Conservation (phyloP, 2,329 filamentous ascomycete species). For the Colletotrichum tamarilloi region DNA sequence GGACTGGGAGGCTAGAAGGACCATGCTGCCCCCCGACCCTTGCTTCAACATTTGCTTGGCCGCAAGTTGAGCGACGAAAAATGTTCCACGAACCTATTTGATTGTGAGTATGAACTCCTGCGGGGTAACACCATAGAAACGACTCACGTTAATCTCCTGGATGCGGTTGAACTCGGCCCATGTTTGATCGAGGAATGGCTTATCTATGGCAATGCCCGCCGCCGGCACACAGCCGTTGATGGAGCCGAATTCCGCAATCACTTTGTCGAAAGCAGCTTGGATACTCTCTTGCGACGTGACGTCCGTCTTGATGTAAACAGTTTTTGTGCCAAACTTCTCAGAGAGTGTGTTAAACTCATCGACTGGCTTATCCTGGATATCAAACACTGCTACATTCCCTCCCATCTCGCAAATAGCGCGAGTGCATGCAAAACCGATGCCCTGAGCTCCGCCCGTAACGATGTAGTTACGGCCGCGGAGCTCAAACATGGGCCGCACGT, state of each 20-base stretch:
- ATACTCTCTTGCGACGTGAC: constrained; percentile 55
- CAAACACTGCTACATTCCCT: constrained; percentile 51
- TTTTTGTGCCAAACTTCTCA: background rate
- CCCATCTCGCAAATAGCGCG: constrained; percentile 53
- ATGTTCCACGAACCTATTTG: background rate
- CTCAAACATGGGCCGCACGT: constrained; percentile 47
- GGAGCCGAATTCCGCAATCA: constrained; percentile 49
- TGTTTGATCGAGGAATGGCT: constrained; percentile 51
- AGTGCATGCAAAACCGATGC: constrained; percentile 51
- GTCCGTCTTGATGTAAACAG: constrained; percentile 54
- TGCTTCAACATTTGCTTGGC: constrained; percentile 53
- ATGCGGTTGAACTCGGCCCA: constrained; percentile 25
- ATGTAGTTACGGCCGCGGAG: constrained; percentile 49
- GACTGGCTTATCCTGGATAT: constrained; percentile 45
- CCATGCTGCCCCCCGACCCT: constrained; percentile 48
- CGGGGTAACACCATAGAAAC: constrained; percentile 44
- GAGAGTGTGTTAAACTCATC: constrained; percentile 42
- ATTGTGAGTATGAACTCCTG: background rate
- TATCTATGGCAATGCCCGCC: constrained; percentile 26
- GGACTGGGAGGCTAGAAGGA: constrained; percentile 61
- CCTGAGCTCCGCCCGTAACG: constrained; percentile 51
- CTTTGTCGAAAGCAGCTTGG: constrained; percentile 51
- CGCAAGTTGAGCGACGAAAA: constrained; percentile 54
- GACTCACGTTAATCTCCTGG: constrained; percentile 57
- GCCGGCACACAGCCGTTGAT: constrained; percentile 48